Evolutionary conservation across 164 flowering plant species (phyloP), one percentile per base, ranked within the genome.

Genomic region (Aristolochia fimbriata): DNA sequence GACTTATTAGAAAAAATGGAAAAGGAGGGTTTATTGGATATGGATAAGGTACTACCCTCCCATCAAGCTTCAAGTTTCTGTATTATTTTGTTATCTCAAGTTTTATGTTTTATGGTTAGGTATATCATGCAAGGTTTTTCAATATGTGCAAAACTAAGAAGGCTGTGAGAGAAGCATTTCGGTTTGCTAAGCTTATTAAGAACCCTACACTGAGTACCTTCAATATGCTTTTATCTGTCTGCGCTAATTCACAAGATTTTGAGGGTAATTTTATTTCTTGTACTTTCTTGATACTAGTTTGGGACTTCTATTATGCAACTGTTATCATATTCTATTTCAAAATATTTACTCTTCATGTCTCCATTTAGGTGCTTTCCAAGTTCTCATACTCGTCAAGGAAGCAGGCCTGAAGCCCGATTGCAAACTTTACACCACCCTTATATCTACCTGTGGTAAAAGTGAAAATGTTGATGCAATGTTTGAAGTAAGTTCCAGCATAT

Each of bases 391-490:
- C 64, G 91, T 81, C 61, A 83, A 73, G 75, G 78, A 81, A 62
- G 85, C 85, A 70, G 88, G 91, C 58, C 57, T 84, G 57, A 81
- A 76, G 65, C 83, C 87, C 62, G 97, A 93, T 67, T 90, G 96
- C 81, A 88, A 88, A 76, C 95, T 90, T 50, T 93, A 88, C 74
- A 88, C 99, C 15, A 93, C 95, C 60, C 75, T 93, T 47, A 86
- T 93, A 75, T 82, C 97, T 55, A 80, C 91, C 33, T 88, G 88
- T 75, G 97, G 85, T 47, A 93, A 86, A 77, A 71, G 89, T 75
- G 96, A 95, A 62, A 90, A 90, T 78, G 96, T 93, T 65, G 96
- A 90, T 73, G 69, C 85, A 52, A 93, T 93, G 99, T 93, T 93
- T 71, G 86, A 88, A 75, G 96, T 93, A 79, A 48, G 77, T 52